phyloP scores from a whole-genome alignment of 257 asterid genomes.

The Dorcoceras hygrometricum region DNA sequence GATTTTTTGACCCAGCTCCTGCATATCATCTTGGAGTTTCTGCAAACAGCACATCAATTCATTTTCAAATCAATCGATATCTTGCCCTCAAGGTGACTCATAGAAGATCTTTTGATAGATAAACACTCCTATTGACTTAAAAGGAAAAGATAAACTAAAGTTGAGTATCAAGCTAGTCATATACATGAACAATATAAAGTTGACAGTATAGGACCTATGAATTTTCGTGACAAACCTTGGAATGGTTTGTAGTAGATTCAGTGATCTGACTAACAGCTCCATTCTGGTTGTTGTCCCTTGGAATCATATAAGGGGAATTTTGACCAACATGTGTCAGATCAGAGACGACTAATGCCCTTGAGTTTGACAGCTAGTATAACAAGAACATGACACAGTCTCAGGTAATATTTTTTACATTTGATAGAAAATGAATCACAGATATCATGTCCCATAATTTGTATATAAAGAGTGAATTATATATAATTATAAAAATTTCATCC shows the following conservation, averaged over 20 bases:
- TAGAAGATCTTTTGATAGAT: too few relatives aligned
- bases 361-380: neutral
- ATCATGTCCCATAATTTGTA: neutral
- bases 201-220: neutral
- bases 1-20: constrained; percentile 40
- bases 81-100: neutral
- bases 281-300: neutral
- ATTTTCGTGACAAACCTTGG: neutral
- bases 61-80: neutral
- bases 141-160: neutral
- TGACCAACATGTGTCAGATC: neutral
- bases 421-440: neutral
- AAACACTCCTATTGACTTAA: neutral
- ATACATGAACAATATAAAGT: too few relatives aligned
- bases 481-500: too few relatives aligned
- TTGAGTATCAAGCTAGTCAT: neutral
- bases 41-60: neutral
- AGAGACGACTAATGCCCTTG: neutral
- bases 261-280: neutral
- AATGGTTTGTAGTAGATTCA: neutral
- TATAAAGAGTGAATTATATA: neutral
- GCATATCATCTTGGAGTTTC: constrained; percentile 16
- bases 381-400: too few relatives aligned
- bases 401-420: too few relatives aligned
- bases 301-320: neutral